Base-by-base conservation (phyloP, 345 rosid genomes). In the Gossypium raimondii region DNA sequence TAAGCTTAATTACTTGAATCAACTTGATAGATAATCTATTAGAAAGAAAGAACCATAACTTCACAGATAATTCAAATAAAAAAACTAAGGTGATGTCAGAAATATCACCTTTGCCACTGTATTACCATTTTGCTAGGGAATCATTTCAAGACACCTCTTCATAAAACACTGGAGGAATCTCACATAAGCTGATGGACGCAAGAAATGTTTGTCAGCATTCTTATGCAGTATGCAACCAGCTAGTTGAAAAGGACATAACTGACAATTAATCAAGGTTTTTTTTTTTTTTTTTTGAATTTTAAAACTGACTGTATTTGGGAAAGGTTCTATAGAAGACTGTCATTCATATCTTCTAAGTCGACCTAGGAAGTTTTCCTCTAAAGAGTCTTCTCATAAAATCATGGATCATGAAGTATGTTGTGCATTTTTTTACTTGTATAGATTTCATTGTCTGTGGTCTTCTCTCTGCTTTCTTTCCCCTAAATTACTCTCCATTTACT, bases 1-100 rank as follows among this genome's bases (percentile, higher is more conserved):
- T 48, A 67, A 48, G 57, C 38, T 27, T 22, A 67, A 67, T 47
- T 67, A 67, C 71, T 67, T 67, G 38, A 67, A 67, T 47, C 34
- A 34, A 22, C 69, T 43, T 5, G 11, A 45, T 24, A 48, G 43
- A 48, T 27, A 48, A 48, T 67, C 41, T 27, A 67, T 67, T 67
- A 67, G 43, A 67, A 66, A 45, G 8, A 12, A 11, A 44, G 51
- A 24, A 24, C 57, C 57, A 25, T 67, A 47, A 67, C 43, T 48
- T 48, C 27, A 7, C 10, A 50, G 41, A 48, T 25, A 67, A 48
- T 25, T 24, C 13, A 48, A n/a, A 14, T 48, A 29, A 25, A 47
- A 12, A 6, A 24, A 48, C 41, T 24, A 24, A 48, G 72, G 44
- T 67, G 43, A 24, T 48, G 43, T 47, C 29, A 67, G 57, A 48